Base-by-base conservation (phyloP, 495 filamentous ascomycete genomes). In the Neurospora africana region DNA sequence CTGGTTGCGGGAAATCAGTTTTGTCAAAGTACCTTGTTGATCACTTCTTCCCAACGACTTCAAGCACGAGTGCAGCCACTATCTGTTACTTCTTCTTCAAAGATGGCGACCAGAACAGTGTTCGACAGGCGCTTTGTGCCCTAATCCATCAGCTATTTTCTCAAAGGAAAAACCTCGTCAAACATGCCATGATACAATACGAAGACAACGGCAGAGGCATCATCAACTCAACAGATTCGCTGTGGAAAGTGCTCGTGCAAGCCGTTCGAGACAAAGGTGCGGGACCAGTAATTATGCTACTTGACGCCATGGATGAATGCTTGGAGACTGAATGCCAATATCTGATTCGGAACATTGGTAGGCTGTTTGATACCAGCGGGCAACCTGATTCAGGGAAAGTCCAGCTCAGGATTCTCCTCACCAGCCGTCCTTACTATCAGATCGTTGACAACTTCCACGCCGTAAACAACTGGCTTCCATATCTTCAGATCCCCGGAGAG, bases 1-100 rank as follows among this genome's bases (percentile, higher is more conserved):
- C 84, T 27, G 85, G 84, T 5, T 86, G 83, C 72, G 85, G 85
- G 1, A 87, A 87, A 72, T 84, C 84, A 0, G 83, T 86, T 9
- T 71, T 86, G 21, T 71, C 82, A 1, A 81, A 78, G 43, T 83
- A 77, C 17, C 73, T 87, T 0, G 72, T 83, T 23, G 81, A 86
- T 69, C 38, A 75, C 0, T 53, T 68, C n/a, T 58, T 75, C 3
- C 74, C 74, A 13, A 9, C 19, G 23, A 4, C 21, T 5, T 21
- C 21, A 2, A 53, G 9, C 2, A 23, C 21, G 5, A 21, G 21
- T 21, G 41, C 69, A 17, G 75, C 75, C 7, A 43, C 71, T 10
- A 74, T 76, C 23, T 82, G 79, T 44, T 81, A 81, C 47, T 82
- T 78, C 72, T 82, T 81, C 33, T 82, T 82, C 70, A 79, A 80